A percentile compares a stretch with the other conserved stretches of the same genome.
phyloP scores from a whole-genome alignment of 306 rosid species.

The Castanospermum australe region DNA sequence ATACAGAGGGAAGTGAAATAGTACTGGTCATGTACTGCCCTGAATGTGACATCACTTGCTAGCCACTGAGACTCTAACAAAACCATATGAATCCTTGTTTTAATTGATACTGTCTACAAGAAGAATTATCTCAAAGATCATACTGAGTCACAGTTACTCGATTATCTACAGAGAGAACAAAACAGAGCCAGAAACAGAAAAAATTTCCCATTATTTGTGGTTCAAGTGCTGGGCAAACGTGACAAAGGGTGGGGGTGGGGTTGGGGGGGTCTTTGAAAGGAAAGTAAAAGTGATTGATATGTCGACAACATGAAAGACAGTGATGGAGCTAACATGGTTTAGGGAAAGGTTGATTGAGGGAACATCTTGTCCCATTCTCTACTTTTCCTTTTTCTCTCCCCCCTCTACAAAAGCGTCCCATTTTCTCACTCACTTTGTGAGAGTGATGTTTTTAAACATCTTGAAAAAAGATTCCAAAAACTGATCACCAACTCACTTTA shows the following conservation, averaged over 20 bases:
- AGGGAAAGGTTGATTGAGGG: constrained; percentile 45
- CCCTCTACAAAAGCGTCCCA: constrained; percentile 22
- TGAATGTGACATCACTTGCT: constrained; percentile 21
- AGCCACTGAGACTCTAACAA: background rate
- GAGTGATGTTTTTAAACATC: constrained; percentile 59
- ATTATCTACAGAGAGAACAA: background rate
- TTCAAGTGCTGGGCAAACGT: constrained; percentile 20
- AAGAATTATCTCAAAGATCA: no score
- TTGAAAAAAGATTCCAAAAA: constrained; percentile 45
- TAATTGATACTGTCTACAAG: background rate
- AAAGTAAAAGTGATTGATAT: constrained; percentile 46
- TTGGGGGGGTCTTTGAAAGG: constrained; percentile 39
- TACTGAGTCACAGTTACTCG: background rate
- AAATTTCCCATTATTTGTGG: background rate
- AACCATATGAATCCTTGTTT: background rate
- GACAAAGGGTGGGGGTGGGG: no score
- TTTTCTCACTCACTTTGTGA: constrained; percentile 38
- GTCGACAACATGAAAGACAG: constrained; percentile 55
- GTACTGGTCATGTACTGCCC: background rate
- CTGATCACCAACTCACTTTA: constrained; percentile 35
- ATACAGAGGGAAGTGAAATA: background rate
- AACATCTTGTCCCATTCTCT: constrained; percentile 58
- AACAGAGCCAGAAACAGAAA: background rate
- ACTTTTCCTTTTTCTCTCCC: constrained; percentile 30
- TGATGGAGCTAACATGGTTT: constrained; percentile 39